Evolutionary conservation across 106 monocot species (phyloP), one percentile per base, ranked within the genome.

Genomic region (Cymbidium sinense): DNA sequence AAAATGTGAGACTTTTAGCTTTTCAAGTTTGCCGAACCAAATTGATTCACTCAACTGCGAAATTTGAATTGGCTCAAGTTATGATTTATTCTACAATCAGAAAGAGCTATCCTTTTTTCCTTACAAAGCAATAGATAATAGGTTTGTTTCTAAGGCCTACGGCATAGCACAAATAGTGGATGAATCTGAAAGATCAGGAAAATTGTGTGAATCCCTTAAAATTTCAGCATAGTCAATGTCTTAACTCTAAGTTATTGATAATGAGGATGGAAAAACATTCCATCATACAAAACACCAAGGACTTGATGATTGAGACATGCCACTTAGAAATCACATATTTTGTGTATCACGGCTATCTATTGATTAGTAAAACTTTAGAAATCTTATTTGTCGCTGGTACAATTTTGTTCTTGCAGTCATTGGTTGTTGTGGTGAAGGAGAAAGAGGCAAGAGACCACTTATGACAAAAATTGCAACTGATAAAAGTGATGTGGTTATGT

Each of bases 381-480:
- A 7, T 23, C 61, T 17, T 54, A 15, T 39, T 7, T 62, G 61
- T 62, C 20, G 54, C n/a, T n/a, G 4, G 61, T 62, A 27, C 61
- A 62, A 15, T 62, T 78, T 83, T 2, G 17, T 70, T 30, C 72
- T 65, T 85, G 27, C 86, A 98, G 96, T 94, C n/a, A 67, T 98
- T 82, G 96, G 96, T 70, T 98, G 96, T 80, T 77, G 76, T 28
- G 96, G 96, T 28, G 96, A 98, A 83, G 78, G 71, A 79, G 94
- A 98, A 52, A 91, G 94, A 85, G 91, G 96, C 33, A 98, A 98
- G 62, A 88, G 96, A 41, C 96, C 96, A 41, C 20, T 94, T 79
- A 90, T 98, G 91, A 84, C 96, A 70, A 98, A 94, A 83, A 86
- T 98, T 85, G 96, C 94, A 7, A 89, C 91, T 4, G 96, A 98